Evolutionary conservation across 352 stramenopile genomes (phyloP), one percentile per base, ranked within the genome.

Genomic region (Thalassiosira exigua): DNA sequence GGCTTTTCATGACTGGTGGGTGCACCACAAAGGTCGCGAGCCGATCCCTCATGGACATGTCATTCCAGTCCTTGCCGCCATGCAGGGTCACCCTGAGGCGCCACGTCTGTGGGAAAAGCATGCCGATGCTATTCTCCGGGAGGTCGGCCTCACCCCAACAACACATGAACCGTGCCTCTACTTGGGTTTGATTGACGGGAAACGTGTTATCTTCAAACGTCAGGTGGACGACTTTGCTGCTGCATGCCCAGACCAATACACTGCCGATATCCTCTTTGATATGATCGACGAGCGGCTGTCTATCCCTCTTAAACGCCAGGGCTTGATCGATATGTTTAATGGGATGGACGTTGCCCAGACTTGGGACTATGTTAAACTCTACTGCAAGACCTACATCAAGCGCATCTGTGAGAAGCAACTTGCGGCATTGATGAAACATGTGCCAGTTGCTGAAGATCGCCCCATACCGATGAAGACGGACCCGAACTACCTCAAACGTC

Each of bases 191-290:
- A 67, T 79, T 48, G 2, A 83, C n/a, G 66, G 56, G 27, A 30
- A 77, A 50, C 33, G 39, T 26, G 61, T 86, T 4, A 12, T 90
- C 11, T 66, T 87, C 27, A 67, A 72, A 41, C 29, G 79, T 0
- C 82, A 87, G 44, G 75, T 86, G 0, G 82, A 87, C 71, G 75
- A 89, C 46, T 87, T 87, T 62, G 64, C 73, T 7, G 22, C 73
- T 11, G 67, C 79, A n/a, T 26, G 14, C 3, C 4, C 29, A 17
- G 42, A n/a, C 3, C n/a, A 69, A 60, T 2, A 17, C 22, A 51
- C 54, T 62, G 57, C 65, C 11, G 56, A 69, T 12, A 17, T 39
- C 0, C 36, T 76, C 22, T 48, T 69, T 56, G 46, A 54, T 21
- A 22, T 30, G 32, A 64, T 70, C 39, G 39, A 65, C 67, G n/a